Percentiles rank a stretch among this genome's conserved stretches.
Conservation (phyloP, 345 rosid species). For the Murraya paniculata region DNA sequence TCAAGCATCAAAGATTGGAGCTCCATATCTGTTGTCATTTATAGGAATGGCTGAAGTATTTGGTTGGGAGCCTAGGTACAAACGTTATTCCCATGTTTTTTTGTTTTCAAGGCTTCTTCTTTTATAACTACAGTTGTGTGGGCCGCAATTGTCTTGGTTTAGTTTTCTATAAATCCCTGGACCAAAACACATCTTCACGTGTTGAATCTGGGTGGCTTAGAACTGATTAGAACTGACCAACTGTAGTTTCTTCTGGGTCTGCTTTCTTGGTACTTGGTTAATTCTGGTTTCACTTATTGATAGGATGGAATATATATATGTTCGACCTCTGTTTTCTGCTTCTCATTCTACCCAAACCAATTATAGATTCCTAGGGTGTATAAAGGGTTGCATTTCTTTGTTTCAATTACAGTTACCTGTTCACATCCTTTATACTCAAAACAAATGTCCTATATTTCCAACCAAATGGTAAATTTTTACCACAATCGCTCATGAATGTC, state of each 20-base stretch:
- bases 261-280: background rate
- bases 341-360: background rate
- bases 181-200: background rate
- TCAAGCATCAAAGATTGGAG: conserved; percentile 87
- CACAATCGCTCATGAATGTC: background rate
- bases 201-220: background rate
- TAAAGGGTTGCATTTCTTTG: background rate
- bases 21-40: conserved; percentile 78
- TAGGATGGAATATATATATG: background rate
- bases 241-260: background rate
- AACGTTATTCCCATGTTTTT: conserved; percentile 8
- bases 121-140: background rate
- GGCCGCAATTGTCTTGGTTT: background rate
- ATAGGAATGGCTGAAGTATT: conserved; percentile 91
- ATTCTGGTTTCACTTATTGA: background rate
- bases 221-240: background rate
- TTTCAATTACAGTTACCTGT: background rate
- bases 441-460: background rate
- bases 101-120: background rate
- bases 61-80: conserved; percentile 93
- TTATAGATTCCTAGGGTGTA: background rate
- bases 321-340: background rate
- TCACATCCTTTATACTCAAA: background rate
- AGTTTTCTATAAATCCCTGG: background rate
- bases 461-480: background rate